phyloP scores from a whole-genome alignment of 805 yeast genomes.

The Monosporozyma unispora region DNA sequence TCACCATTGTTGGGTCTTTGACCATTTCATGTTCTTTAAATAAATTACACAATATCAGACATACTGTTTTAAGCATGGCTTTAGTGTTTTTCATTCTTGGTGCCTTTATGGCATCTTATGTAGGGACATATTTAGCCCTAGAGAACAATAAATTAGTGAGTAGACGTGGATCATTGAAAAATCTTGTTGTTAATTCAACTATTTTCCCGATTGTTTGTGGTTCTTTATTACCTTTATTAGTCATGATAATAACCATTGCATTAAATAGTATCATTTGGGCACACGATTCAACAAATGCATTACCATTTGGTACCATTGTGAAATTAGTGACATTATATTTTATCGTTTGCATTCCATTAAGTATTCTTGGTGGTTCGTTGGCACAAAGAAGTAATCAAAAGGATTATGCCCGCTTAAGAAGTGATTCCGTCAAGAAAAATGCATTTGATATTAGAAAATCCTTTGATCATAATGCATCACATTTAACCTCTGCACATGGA shows the following conservation, averaged over 20 bases:
- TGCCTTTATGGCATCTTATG: constrained; percentile 66
- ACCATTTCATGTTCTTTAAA: constrained; percentile 48
- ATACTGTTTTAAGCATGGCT: constrained; percentile 56
- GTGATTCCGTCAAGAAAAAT: constrained; percentile 3
- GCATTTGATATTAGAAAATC: neutral
- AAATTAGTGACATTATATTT: constrained; percentile 51
- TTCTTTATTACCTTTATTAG: constrained; percentile 38
- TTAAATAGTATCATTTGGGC: constrained; percentile 70
- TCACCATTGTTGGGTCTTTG: constrained; percentile 56
- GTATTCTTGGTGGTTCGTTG: constrained; percentile 55
- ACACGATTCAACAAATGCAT: constrained; percentile 60
- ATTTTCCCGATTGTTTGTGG: constrained; percentile 38
- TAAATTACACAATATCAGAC: constrained; percentile 57
- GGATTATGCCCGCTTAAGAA: constrained; percentile 4
- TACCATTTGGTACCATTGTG: constrained; percentile 70
- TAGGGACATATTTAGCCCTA: constrained; percentile 46
- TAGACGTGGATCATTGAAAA: constrained; percentile 4
- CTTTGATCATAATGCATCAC: neutral
- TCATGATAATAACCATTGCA: constrained; percentile 42
- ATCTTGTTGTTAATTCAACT: constrained; percentile 1
- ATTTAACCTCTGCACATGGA: neutral
- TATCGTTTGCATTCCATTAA: constrained; percentile 64
- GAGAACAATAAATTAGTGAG: constrained; percentile 4
- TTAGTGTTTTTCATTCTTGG: constrained; percentile 54
- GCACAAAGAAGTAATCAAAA: constrained; percentile 8